Conservation (phyloP, 768 basidiomycete genomes). For the Suillus paluster region DNA sequence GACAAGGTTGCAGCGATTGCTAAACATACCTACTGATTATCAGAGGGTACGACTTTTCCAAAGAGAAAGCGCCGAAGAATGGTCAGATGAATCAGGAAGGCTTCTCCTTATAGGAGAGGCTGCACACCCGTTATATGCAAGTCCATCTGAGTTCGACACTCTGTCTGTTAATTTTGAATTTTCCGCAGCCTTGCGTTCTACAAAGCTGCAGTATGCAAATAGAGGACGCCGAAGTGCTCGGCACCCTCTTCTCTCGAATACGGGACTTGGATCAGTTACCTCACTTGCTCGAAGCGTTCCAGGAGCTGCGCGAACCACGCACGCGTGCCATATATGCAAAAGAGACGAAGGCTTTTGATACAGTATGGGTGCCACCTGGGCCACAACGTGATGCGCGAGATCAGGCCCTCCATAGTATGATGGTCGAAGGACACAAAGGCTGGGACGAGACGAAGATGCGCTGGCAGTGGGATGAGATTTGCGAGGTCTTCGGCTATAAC, state of each 20-base stretch:
- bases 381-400: constrained; percentile 53
- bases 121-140: constrained; percentile 60
- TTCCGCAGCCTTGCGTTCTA: constrained; percentile 52
- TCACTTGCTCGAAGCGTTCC: constrained; percentile 57
- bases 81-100: constrained; percentile 54
- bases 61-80: constrained; percentile 47
- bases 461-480: constrained; percentile 59
- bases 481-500: constrained; percentile 57
- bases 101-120: constrained; percentile 63
- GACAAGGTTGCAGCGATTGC: constrained; percentile 41
- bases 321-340: constrained; percentile 46
- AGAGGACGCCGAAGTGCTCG: constrained; percentile 39
- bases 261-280: constrained; percentile 51
- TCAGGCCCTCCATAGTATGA: constrained; percentile 31
- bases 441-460: constrained; percentile 56
- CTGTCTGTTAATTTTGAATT: neutral
- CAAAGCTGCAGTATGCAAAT: constrained; percentile 39
- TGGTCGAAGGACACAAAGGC: constrained; percentile 31
- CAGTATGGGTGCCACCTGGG: constrained; percentile 49
- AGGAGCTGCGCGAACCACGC: constrained; percentile 61
- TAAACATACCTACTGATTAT: constrained; percentile 41
- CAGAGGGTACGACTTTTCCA: constrained; percentile 44
- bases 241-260: constrained; percentile 47
- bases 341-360: constrained; percentile 48
- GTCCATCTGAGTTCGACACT: constrained; percentile 8